Evolutionary conservation across 129 eudicot species (phyloP).

Genomic region (Erigeron canadensis): DNA sequence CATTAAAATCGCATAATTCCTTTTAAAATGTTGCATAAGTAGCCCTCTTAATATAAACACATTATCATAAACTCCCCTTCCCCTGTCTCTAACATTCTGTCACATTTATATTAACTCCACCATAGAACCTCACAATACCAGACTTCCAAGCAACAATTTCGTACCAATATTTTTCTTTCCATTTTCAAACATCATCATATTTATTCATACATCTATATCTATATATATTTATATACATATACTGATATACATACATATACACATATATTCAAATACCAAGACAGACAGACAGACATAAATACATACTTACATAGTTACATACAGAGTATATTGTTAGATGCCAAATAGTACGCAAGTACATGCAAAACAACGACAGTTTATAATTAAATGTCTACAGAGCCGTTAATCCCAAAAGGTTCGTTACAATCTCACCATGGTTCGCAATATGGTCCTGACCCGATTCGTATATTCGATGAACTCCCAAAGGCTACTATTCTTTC

Average conservation of each 20-base stretch:
- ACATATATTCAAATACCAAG: constrained; percentile 17
- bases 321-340: too few species aligned
- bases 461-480: constrained; percentile 68
- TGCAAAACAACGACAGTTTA: too few species aligned
- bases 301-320: neutral
- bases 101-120: neutral
- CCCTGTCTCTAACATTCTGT: neutral
- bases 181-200: neutral
- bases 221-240: neutral
- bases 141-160: constrained; percentile 25
- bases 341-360: too few species aligned
- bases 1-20: constrained; percentile 5
- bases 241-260: neutral
- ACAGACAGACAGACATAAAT: neutral
- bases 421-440: constrained; percentile 37
- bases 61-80: constrained; percentile 13
- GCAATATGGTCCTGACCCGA: constrained; percentile 40
- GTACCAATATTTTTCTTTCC: constrained; percentile 4
- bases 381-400: constrained; percentile 53
- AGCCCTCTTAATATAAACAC: constrained; percentile 8
- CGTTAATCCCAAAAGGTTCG: constrained; percentile 38
- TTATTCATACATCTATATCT: neutral
- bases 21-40: neutral
- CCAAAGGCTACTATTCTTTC: constrained; percentile 76
- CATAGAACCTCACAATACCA: constrained; percentile 27